Evolutionary conservation across 768 basidiomycete species (phyloP).

Genomic region (Phallus indusiatus): DNA sequence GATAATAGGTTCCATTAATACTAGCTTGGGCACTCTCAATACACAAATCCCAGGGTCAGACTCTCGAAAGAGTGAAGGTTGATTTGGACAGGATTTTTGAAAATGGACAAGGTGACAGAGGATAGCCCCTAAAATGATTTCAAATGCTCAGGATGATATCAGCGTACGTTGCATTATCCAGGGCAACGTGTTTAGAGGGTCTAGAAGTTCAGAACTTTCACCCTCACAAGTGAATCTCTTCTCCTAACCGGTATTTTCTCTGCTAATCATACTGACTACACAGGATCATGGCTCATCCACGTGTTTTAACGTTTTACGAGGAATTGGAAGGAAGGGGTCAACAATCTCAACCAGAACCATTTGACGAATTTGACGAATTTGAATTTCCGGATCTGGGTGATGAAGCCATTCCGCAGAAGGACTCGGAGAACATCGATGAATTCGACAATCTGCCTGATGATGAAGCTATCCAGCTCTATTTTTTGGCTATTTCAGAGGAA

Average conservation of each 20-base stretch:
- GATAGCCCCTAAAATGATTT: neutral
- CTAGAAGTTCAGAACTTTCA: conserved; percentile 80
- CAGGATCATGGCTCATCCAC: conserved; percentile 58
- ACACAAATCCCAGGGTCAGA: conserved; percentile 97
- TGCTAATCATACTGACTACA: neutral
- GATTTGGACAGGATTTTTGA: conserved; percentile 91
- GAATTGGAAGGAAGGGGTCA: conserved; percentile 27
- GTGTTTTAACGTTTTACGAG: conserved; percentile 50
- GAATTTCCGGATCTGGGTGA: conserved; percentile 1
- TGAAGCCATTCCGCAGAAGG: conserved; percentile 15
- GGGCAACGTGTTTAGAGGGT: conserved; percentile 80
- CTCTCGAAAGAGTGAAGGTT: conserved; percentile 88
- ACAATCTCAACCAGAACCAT: conserved; percentile 10
- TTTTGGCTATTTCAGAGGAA: conserved; percentile 6
- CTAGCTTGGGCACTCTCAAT: conserved; percentile 98
- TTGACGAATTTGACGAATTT: conserved; percentile 15
- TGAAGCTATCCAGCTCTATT: conserved; percentile 26
- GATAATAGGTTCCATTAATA: conserved; percentile 66
- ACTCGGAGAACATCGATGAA: conserved; percentile 13
- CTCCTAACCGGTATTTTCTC: neutral
- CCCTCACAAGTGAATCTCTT: conserved; percentile 35
- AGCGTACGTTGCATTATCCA: conserved; percentile 89
- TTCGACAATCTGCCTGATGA: conserved; percentile 17
- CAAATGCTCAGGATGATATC: conserved; percentile 35
- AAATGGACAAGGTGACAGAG: conserved; percentile 61